These are phyloP conservation scores for Cystofilobasidium bisporidii DNA, from an alignment of 768 basidiomycete genomes.

Conservation along the genomic window DNA sequence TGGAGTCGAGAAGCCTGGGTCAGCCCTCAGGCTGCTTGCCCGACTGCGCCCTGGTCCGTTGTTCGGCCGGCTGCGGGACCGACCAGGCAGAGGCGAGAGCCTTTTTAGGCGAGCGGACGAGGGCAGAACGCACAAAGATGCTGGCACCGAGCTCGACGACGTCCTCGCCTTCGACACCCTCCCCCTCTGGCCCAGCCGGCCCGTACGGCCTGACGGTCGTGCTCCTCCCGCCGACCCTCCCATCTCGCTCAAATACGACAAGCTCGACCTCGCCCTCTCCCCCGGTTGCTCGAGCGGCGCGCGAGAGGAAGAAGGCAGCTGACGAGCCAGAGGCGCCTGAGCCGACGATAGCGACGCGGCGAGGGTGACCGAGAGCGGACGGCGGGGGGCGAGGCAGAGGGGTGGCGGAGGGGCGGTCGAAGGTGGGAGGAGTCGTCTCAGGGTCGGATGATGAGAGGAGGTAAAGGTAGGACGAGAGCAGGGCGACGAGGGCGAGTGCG, in stretches of 20 bases:
- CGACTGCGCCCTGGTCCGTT: too few relatives aligned
- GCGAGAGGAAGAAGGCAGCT: constrained; percentile 55
- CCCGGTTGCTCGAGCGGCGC: constrained; percentile 64
- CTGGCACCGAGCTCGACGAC: constrained; percentile 70
- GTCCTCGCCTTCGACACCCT: neutral
- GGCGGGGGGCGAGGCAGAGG: neutral
- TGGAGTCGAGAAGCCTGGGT: too few relatives aligned
- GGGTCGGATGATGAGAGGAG: neutral
- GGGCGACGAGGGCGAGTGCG: too few relatives aligned
- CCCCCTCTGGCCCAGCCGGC: constrained; percentile 26
- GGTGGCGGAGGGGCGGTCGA: neutral
- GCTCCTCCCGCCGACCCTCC: constrained; percentile 73
- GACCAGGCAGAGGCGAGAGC: too few relatives aligned
- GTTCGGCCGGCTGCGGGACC: too few relatives aligned
- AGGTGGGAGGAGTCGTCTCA: neutral
- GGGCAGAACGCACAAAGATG: constrained; percentile 64
- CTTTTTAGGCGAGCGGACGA: too few relatives aligned
- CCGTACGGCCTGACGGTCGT: constrained; percentile 65
- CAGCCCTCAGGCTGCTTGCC: neutral
- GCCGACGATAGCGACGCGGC: constrained; percentile 70
- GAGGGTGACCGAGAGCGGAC: neutral
- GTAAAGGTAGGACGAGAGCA: too few relatives aligned
- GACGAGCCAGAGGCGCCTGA: constrained; percentile 81
- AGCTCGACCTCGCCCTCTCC: constrained; percentile 58
- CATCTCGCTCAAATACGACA: constrained; percentile 69